Evolutionary conservation across 345 rosid genomes (phyloP), one percentile per base, ranked within the genome.

Genomic region (Hibiscus syriacus): DNA sequence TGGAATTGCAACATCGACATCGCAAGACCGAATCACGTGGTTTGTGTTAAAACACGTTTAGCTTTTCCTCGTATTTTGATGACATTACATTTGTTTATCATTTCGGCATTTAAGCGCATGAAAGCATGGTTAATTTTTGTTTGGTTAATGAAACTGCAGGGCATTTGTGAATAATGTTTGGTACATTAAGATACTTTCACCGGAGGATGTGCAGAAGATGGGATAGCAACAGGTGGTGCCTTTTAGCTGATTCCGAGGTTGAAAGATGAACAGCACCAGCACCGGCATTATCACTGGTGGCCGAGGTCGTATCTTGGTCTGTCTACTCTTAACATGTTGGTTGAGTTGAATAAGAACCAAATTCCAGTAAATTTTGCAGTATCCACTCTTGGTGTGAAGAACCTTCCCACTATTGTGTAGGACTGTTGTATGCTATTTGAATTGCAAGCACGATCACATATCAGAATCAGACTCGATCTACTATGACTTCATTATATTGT

Each of bases 101-200:
- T 49, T 6, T 17, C 8, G 0, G 53, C 1, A 10, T 20, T 52
- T 22, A 20, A 52, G 27, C 5, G 14, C 27, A 52, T 9, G 22
- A 20, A 20, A 16, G 27, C 5, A 12, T 20, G 55, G 27, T 52
- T 52, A 20, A 7, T 2, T 20, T 52, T 20, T 20, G 55, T 52
- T 52, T 20, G 55, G 26, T 22, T 52, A 20, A 52, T 29, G 16
- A 52, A 52, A 52, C 56, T 25, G 58, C 58, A 54, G 58, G 58
- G 58, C 82, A 65, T 86, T 86, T 77, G 88, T 84, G 75, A 86
- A 78, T 68, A 86, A 82, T 38, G 91, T 86, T 52, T 84, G 88
- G 88, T 79, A 78, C 63, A 86, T 86, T 70, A 86, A 86, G 88
- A 86, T 86, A 77, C 83, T 84, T 38, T 82, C 91, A 4, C 85